Base-by-base conservation (phyloP, 2,329 filamentous ascomycete species). In the Apiospora saccharicola region DNA sequence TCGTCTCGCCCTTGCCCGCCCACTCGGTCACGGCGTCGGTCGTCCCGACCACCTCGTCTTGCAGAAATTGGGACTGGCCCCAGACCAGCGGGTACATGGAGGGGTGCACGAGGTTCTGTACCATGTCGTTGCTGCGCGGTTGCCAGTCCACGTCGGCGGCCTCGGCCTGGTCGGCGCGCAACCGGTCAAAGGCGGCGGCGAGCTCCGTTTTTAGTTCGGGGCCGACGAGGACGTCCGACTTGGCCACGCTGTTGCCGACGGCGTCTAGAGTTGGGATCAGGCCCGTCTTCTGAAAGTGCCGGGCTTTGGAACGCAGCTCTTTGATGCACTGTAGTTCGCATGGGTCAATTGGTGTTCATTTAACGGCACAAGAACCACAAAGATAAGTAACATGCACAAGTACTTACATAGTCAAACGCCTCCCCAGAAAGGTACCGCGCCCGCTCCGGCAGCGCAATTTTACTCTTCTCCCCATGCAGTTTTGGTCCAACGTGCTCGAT, bases 51-150 rank as follows among this genome's bases (percentile, higher is more conserved):
- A 13, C 43, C 43, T 68, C 67, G 24, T 43, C 43, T 7, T 12
- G 44, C 24, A 49, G 24, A 44, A 68, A 51, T 26, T 37, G 10
- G 4, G n/a, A 26, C 70, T 79, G 77, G 5, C 83, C 83, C 72
- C 87, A 89, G 1, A 89, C 80, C 0, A 91, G 79, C 0, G 89
- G 89, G 73, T 86, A 91, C 71, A 91, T 81, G 1, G 88, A 91
- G 7, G 90, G 89, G 75, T 91, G 86, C 22, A 92, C 84, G 4
- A 92, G 81, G 76, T 91, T 86, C 6, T 88, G 84, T 1, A 92
- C 88, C 75, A 83, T 85, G 1, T 84, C 79, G 69, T 88, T 78
- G 0, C 86, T 88, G 5, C 83, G 80, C 0, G 89, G 90, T 78
- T 91, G 88, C 84, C 86, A 92, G 78, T 90, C 89, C 53, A 83